Evolutionary conservation across 1,139 yeast genomes (phyloP), one percentile per base, ranked within the genome.

Genomic region (Candida buenavistaensis): DNA sequence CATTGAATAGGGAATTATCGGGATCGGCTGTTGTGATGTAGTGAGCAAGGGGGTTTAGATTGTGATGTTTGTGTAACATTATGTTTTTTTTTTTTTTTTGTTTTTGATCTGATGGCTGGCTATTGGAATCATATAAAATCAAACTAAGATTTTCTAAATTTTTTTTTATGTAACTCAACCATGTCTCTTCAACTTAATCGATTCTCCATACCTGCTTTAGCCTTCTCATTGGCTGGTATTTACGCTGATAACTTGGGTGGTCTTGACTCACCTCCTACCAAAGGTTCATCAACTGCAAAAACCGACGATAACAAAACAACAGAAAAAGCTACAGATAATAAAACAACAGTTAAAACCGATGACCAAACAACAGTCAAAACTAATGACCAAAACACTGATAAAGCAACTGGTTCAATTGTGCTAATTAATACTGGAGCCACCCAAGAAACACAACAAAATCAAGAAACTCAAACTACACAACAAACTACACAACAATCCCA

Each of bases 151-250:
- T n/a, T n/a, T n/a, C n/a, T n/a, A n/a, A n/a, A n/a, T n/a, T n/a
- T n/a, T n/a, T n/a, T 23, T 13, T 23, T 23, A 23, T 13, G 5
- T 13, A n/a, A 3, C 13, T 15, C 6, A 26, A 27, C 11, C 8
- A 28, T 49, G 52, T 47, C 54, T 16, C 39, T 51, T 33, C 55
- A 51, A 44, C 21, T 46, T 11, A 33, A 39, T 17, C 40, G 41
- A 7, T 41, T 39, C 34, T 36, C 36, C n/a, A 33, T 37, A 26
- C 43, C 52, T 23, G 31, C 41, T 11, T 26, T 47, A 15, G 27
- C 48, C 5, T 37, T 53, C 8, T 43, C 55, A 1, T 30, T 52
- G 19, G 30, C 46, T 11, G 44, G 41, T 7, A 14, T 33, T n/a
- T 19, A 21, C 2, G 41, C 23, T 26, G 45, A 37, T 4, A 41